Base-by-base conservation (phyloP, 1,284 basidiomycete genomes). In the Hymenochaete sp. region DNA sequence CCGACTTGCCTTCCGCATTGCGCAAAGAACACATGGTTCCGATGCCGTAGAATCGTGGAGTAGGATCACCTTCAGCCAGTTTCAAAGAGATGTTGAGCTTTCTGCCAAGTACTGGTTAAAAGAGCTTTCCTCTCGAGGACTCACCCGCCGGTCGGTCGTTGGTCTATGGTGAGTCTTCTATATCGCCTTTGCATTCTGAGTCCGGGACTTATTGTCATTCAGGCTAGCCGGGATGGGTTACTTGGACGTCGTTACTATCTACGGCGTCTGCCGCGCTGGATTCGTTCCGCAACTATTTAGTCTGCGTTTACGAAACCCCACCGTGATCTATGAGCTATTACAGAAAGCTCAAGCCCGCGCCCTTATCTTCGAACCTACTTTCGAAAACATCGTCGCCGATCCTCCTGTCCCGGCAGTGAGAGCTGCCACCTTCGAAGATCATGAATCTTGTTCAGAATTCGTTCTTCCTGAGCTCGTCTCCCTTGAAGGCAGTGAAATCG, bases 211-310 rank as follows among this genome's bases (percentile, higher is more conserved):
- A 47, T 42, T 21, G 47, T 33, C 51, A 45, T 19, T 36, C 31
- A 85, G 82, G 82, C 61, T 85, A 32, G 68, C 73, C 26, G 82
- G 82, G 2, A 73, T 77, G 65, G 71, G 74, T 24, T 84, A 84
- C 55, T 59, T 66, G 32, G 82, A 85, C 56, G 72, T 77, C 24
- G 62, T 84, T 22, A 77, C 81, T 52, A 77, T 85, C 51, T 85
- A 83, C 56, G 77, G 77, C 42, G 64, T 85, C 46, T 77, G 78
- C 6, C 66, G 82, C 56, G 82, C 82, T 7, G 81, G 81, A 3
- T 85, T 75, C 57, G 64, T 82, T 48, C 82, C 82, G 0, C 82
- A 85, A 52, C 61, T 85, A 24, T 82, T 84, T 65, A 80, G 78
- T 55, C 64, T 84, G 47, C 73, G 79, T 10, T 69, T 84, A 26